A percentile compares a stretch with the other conserved stretches of the same genome.
phyloP scores from a whole-genome alignment of 345 rosid genomes.

The Gossypium australe region DNA sequence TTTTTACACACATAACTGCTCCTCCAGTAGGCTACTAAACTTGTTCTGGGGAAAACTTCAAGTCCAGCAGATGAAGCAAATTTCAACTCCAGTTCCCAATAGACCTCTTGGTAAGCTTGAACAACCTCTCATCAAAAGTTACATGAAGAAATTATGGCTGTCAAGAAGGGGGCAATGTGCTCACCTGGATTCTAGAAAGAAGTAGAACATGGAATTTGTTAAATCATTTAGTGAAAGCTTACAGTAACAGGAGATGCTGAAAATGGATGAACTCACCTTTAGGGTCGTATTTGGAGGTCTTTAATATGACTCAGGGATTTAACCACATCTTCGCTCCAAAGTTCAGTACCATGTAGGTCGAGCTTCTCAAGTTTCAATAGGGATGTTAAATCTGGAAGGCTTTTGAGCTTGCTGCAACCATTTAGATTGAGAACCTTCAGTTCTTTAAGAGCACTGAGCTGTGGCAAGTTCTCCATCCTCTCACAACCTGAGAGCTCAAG shows the following conservation, averaged over 20 bases:
- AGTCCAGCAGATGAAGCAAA: not conserved
- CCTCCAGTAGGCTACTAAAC: not conserved
- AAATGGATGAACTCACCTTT: not conserved
- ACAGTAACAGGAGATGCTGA: not conserved
- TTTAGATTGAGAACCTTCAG: constrained; percentile 1
- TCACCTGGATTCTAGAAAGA: not conserved
- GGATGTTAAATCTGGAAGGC: not conserved
- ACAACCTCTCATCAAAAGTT: not conserved
- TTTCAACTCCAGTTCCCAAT: not conserved
- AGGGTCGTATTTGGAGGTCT: not conserved
- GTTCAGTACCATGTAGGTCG: not conserved
- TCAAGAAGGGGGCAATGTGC: not conserved
- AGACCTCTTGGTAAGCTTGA: not conserved
- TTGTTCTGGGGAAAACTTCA: not conserved
- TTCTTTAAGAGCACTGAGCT: not conserved
- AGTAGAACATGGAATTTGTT: not conserved
- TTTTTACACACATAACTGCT: not conserved
- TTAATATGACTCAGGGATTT: not conserved
- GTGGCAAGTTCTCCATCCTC: not conserved
- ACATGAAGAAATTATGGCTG: not conserved
- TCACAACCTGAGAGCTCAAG: constrained; percentile 9
- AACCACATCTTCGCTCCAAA: not conserved
- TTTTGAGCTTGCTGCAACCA: not conserved
- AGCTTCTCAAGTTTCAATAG: constrained; percentile 1
- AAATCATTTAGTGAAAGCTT: not conserved